Conservation (phyloP, 306 rosid species). For the Acacia confusa region DNA sequence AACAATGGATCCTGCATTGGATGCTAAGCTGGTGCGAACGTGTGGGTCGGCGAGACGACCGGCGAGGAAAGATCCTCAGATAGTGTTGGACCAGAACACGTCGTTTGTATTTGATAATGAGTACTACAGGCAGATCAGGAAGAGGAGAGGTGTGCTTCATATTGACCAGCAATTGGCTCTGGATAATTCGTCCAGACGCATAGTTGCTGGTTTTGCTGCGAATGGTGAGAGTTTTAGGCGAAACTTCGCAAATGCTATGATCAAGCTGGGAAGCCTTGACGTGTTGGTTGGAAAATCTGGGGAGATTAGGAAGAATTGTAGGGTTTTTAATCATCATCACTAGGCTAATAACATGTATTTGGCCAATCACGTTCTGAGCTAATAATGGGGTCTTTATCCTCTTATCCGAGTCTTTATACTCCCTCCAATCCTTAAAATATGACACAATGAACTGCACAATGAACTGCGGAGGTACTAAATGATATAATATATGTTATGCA, state of each 20-base stretch:
- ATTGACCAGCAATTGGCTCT: constrained; percentile 53
- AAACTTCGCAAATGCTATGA: constrained; percentile 48
- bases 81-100: constrained; percentile 58
- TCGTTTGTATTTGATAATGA: constrained; percentile 41
- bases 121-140: constrained; percentile 36
- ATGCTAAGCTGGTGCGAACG: constrained; percentile 1
- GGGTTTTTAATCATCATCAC: constrained; percentile 37
- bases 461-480: no score
- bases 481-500: no score
- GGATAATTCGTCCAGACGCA: constrained; percentile 25
- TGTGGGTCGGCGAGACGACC: constrained; percentile 3
- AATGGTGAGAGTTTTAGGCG: constrained; percentile 17
- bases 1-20: constrained; percentile 48
- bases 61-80: background rate
- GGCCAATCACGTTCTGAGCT: background rate
- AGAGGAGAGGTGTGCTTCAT: constrained; percentile 43
- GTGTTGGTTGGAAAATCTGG: constrained; percentile 44
- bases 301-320: constrained; percentile 51
- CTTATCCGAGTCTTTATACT: background rate
- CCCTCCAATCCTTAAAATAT: no score
- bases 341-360: background rate
- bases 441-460: no score
- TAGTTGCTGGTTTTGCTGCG: constrained; percentile 37
- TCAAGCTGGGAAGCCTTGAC: constrained; percentile 39
- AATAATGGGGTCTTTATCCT: background rate